Conservation (phyloP, 2,329 filamentous ascomycete species). For the Anisogramma anomala region DNA sequence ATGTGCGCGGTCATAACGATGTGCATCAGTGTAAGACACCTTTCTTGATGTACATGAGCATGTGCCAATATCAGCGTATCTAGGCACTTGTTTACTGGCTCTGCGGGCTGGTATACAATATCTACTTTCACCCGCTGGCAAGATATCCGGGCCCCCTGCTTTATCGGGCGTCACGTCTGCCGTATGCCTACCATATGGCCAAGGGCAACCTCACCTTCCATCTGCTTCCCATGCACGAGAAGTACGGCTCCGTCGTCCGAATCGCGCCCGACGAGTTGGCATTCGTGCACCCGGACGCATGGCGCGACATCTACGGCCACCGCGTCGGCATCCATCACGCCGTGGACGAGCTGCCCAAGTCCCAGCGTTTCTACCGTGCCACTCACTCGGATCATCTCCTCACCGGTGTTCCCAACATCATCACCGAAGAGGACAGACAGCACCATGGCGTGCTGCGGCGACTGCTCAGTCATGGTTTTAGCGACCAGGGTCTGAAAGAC, state of each 20-base stretch:
- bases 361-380: constrained; percentile 6
- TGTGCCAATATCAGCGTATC: too few species aligned
- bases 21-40: too few species aligned
- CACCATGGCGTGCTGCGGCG: constrained; percentile 14
- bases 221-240: constrained; percentile 19
- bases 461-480: constrained; percentile 16
- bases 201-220: constrained; percentile 62
- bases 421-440: constrained; percentile 8
- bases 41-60: too few species aligned
- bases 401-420: constrained; percentile 1
- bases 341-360: constrained; percentile 15
- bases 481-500: constrained; percentile 12
- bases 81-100: constrained; percentile 3
- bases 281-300: constrained; percentile 25
- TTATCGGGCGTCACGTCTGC: constrained; percentile 16
- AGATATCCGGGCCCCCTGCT: constrained; percentile 18
- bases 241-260: constrained; percentile 32
- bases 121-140: constrained; percentile 20
- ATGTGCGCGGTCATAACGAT: too few species aligned
- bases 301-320: constrained; percentile 23
- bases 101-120: constrained; percentile 17
- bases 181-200: constrained; percentile 54
- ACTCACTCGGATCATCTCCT: constrained; percentile 9
- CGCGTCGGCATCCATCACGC: neutral
- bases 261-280: constrained; percentile 30